A percentile compares a stretch with the other conserved stretches of the same genome.
phyloP scores from a whole-genome alignment of 768 basidiomycete species.

The Obba rivulosa region DNA sequence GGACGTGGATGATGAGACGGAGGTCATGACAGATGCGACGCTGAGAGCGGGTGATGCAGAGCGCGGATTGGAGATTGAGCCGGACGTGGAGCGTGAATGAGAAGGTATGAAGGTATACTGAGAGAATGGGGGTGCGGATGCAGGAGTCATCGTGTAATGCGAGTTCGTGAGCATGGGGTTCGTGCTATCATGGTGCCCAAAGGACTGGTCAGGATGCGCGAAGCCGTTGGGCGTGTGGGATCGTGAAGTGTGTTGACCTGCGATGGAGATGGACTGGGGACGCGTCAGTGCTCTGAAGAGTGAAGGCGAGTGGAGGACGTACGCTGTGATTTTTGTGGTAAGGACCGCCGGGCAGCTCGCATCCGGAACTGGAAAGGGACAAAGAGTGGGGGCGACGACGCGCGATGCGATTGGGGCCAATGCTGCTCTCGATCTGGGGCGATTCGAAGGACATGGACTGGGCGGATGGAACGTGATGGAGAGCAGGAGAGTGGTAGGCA shows the following conservation, averaged over 20 bases:
- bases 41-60: conserved; percentile 62
- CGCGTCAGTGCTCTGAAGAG: not conserved
- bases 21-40: conserved; percentile 46
- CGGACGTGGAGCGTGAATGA: conserved; percentile 41
- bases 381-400: conserved; percentile 28
- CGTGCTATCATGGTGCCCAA: no score
- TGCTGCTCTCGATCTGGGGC: conserved; percentile 42
- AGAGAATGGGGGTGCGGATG: not conserved
- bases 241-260: not conserved
- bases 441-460: conserved; percentile 12
- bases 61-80: conserved; percentile 43
- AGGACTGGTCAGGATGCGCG: no score
- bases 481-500: conserved; percentile 8
- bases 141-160: no score
- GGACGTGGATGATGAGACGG: conserved; percentile 38
- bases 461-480: conserved; percentile 5
- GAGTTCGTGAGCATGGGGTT: no score
- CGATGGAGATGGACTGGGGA: not conserved
- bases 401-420: conserved; percentile 45
- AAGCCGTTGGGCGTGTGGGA: conserved; percentile 1
- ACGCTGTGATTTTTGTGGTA: no score
- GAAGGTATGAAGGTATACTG: conserved; percentile 12
- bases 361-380: conserved; percentile 40
- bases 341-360: conserved; percentile 18
- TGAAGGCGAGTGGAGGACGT: not conserved